phyloP scores from a whole-genome alignment of 2,329 filamentous ascomycete species.

The Penicillium psychrosexuale region DNA sequence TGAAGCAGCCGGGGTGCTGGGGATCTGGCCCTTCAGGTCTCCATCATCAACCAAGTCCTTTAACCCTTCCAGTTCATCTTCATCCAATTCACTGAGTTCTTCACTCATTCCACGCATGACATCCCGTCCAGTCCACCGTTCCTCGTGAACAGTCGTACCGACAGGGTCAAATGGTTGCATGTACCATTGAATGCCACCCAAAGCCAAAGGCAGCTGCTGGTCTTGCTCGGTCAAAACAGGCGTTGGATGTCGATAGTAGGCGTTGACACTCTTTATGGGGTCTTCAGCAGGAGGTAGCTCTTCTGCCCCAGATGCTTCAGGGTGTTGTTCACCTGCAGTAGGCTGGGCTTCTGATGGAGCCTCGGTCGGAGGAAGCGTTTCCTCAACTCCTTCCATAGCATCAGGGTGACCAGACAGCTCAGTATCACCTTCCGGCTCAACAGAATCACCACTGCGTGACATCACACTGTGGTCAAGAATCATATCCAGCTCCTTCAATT shows the following conservation, averaged over 20 bases:
- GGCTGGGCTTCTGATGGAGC: conserved; percentile 8
- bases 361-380: conserved; percentile 13
- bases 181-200: conserved; percentile 86
- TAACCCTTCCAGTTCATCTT: conserved; percentile 64
- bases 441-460: conserved; percentile 48
- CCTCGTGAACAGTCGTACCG: conserved; percentile 75
- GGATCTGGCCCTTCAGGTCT: conserved; percentile 15
- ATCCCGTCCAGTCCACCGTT: conserved; percentile 70
- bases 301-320: conserved; percentile 11
- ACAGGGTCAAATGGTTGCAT: conserved; percentile 73
- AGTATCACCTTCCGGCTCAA: conserved; percentile 42
- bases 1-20: conserved; percentile 8
- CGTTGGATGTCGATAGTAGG: conserved; percentile 49
- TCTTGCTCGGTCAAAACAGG: conserved; percentile 44
- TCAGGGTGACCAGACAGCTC: conserved; percentile 30
- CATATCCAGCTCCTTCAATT: conserved; percentile 70
- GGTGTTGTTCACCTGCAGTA: conserved; percentile 5
- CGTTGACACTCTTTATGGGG: conserved; percentile 12
- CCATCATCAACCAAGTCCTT: conserved; percentile 63
- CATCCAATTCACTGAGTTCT: conserved; percentile 86
- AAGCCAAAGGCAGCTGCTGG: conserved; percentile 52
- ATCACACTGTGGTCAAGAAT: conserved; percentile 66
- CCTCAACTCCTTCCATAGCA: conserved; percentile 23
- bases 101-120: conserved; percentile 74
- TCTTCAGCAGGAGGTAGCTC: conserved; percentile 16